Percentiles rank a stretch among this genome's conserved stretches.
Conservation (phyloP, 169 alveolate genomes). For the Fabrea salina region DNA sequence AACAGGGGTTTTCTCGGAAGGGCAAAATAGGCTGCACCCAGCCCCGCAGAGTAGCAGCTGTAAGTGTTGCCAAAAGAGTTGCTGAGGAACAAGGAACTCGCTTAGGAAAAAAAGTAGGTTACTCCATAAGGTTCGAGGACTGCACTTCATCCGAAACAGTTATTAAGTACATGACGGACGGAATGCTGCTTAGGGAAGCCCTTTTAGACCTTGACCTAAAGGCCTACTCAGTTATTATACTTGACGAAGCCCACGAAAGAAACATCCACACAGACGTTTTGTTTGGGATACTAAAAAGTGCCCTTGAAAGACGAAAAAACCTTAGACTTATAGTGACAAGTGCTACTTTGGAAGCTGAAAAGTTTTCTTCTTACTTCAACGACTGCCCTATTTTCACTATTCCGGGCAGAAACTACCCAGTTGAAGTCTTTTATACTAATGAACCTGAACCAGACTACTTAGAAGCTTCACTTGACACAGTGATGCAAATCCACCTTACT, state of each 20-base stretch:
- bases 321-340: conserved; percentile 98
- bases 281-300: conserved; percentile 95
- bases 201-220: conserved; percentile 89
- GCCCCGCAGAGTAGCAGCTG: conserved; percentile 99
- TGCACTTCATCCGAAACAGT: conserved; percentile 94
- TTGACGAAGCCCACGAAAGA: conserved; percentile 99
- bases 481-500: conserved; percentile 94
- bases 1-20: conserved; percentile 87
- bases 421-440: conserved; percentile 92
- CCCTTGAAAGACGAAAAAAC: conserved; percentile 89
- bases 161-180: conserved; percentile 99
- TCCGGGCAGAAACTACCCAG: conserved; percentile 99
- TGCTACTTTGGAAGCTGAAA: conserved; percentile 97
- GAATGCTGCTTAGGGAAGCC: conserved; percentile 98
- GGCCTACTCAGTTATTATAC: conserved; percentile 92
- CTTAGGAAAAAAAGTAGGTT: conserved; percentile 97
- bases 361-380: conserved; percentile 94
- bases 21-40: conserved; percentile 97
- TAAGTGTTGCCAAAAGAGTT: conserved; percentile 96
- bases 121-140: conserved; percentile 96
- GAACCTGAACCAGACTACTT: conserved; percentile 98
- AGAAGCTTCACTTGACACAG: conserved; percentile 97
- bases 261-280: conserved; percentile 98
- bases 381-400: conserved; percentile 96
- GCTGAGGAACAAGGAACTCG: conserved; percentile 97